Evolutionary conservation across 2,329 filamentous ascomycete species (phyloP), one percentile per base, ranked within the genome.

Genomic region (Penicillium corylophilum): DNA sequence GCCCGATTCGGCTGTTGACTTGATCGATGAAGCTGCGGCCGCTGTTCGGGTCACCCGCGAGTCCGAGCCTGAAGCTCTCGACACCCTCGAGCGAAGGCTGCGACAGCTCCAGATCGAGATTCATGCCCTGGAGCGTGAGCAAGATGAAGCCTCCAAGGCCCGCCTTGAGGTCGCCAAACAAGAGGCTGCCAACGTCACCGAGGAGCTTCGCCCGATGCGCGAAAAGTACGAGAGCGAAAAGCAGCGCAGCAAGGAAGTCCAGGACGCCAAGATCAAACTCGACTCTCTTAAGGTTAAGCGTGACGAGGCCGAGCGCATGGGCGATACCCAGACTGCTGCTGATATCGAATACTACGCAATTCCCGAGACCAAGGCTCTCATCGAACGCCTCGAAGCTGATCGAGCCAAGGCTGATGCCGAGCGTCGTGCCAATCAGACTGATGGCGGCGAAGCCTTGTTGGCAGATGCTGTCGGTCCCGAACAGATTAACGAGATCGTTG

Each of bases 401-500:
- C 93, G 95, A 73, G 83, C 83, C 15, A 83, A 82, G 43, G 88
- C 89, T 2, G 94, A 97, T 69, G 87, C 85, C 9, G 82, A 86
- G 57, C 77, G 80, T 48, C 78, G 74, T 46, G 72, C 74, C 38
- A 74, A 76, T 26, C 72, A 77, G 24, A 89, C 88, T 31, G 73
- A 79, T 4, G 82, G 83, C 49, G 83, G 85, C 47, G 83, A 83
- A 50, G 69, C 89, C 22, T 86, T 97, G 71, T 82, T 97, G 48
- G 95, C 92, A 3, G 94, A 99, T 69, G 83, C 94, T 42, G 94
- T 99, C 60, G 94, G 94, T 5, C 91, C 92, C 10, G 94, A 99
- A 59, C 92, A 99, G 72, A 99, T 99, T 80, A 97, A 99, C 71
- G 93, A 97, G 69, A 99, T 99, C 55, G 94, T 99, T 47, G 88